Conservation (phyloP, 495 filamentous ascomycete genomes). For the Penicillium arizonense region DNA sequence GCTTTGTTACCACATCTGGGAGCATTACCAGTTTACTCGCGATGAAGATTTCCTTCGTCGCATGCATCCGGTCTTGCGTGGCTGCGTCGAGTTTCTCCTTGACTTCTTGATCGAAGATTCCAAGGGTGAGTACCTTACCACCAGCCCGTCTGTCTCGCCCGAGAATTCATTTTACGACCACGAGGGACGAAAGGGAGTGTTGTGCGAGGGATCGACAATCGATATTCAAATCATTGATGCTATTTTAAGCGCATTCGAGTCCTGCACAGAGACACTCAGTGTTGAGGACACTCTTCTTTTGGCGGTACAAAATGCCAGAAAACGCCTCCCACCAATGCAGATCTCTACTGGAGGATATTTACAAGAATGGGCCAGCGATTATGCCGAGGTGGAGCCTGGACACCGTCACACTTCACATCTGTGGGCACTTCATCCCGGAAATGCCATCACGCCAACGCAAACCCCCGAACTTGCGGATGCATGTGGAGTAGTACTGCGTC, state of each 20-base stretch:
- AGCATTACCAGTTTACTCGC: constrained; percentile 42
- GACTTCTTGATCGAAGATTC: constrained; percentile 45
- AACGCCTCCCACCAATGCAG: constrained; percentile 29
- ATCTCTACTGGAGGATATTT: constrained; percentile 42
- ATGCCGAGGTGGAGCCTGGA: constrained; percentile 43
- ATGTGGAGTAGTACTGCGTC: constrained; percentile 34
- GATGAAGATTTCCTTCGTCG: constrained; percentile 30
- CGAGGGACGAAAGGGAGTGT: constrained; percentile 25
- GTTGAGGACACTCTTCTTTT: constrained; percentile 20
- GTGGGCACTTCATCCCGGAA: constrained; percentile 39
- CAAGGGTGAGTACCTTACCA: constrained; percentile 33
- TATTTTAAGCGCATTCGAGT: constrained; percentile 36
- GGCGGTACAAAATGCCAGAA: constrained; percentile 7
- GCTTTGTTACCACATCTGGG: constrained; percentile 47
- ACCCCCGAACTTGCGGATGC: constrained; percentile 31
- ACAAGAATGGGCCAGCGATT: constrained; percentile 49
- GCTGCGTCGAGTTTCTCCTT: constrained; percentile 40
- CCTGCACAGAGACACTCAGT: constrained; percentile 20
- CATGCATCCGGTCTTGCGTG: constrained; percentile 35
- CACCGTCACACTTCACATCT: constrained; percentile 52
- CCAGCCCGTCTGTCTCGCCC: constrained; percentile 48
- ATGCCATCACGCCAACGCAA: constrained; percentile 19
- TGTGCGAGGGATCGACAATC: constrained; percentile 46
- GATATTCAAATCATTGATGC: constrained; percentile 47
- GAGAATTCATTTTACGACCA: constrained; percentile 45